Percentiles rank a stretch among this genome's conserved stretches.
Conservation (phyloP, 441 rosid species). For the Hura crepitans region DNA sequence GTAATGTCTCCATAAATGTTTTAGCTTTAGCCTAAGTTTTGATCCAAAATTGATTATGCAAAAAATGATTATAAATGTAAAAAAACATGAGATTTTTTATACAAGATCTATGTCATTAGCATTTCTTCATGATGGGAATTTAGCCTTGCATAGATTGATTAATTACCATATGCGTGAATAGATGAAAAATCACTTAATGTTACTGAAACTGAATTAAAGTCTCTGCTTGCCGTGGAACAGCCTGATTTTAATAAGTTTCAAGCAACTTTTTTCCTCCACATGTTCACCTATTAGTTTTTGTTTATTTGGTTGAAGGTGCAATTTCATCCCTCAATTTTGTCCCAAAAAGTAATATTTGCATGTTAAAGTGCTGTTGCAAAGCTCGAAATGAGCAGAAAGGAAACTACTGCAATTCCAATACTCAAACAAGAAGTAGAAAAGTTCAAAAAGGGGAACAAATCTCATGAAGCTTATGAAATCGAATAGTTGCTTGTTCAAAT, state of each 20-base stretch:
- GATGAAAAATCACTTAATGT: constrained; percentile 27
- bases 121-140: constrained; percentile 50
- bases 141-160: constrained; percentile 50
- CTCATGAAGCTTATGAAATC: constrained; percentile 58
- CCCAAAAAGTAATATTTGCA: background rate
- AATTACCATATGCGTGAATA: constrained; percentile 38
- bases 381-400: constrained; percentile 66
- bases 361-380: constrained; percentile 36
- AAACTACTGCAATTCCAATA: constrained; percentile 39
- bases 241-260: constrained; percentile 46
- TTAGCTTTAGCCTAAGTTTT: too few relatives aligned
- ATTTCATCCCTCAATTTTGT: too few relatives aligned
- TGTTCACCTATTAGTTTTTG: background rate
- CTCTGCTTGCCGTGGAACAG: constrained; percentile 22
- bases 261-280: constrained; percentile 24
- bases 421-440: constrained; percentile 31
- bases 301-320: background rate
- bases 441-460: constrained; percentile 25
- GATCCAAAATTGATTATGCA: too few relatives aligned
- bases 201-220: constrained; percentile 34
- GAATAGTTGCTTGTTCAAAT: constrained; percentile 62
- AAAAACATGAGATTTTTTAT: background rate
- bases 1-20: too few relatives aligned
- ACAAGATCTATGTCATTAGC: constrained; percentile 48
- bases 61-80: constrained; percentile 27